Conservation (phyloP, 78 protist genomes). For the Tieghemostelium lacteum region DNA sequence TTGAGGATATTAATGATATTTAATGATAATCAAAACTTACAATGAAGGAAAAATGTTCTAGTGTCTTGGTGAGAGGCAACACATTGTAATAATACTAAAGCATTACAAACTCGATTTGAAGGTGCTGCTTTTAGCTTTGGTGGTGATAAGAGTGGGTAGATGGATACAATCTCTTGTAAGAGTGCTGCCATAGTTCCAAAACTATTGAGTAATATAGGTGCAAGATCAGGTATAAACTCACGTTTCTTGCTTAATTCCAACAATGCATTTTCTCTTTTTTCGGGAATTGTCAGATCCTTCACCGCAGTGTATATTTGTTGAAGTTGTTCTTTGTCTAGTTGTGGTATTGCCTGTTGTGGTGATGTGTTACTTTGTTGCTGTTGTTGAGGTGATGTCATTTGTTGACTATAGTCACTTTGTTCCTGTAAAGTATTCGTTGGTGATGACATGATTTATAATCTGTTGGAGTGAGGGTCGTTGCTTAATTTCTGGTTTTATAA, state of each 20-base stretch:
- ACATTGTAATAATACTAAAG: conserved; percentile 98
- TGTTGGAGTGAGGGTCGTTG: too few species aligned
- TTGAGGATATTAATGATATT: neutral
- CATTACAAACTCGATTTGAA: conserved; percentile 98
- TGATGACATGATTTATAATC: too few species aligned
- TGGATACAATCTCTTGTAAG: conserved; percentile 97
- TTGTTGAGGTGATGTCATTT: neutral
- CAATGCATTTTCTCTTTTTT: conserved; percentile 95
- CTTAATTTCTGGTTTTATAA: too few species aligned
- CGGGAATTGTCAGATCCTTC: conserved; percentile 84
- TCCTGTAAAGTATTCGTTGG: too few species aligned
- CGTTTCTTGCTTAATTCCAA: conserved; percentile 95
- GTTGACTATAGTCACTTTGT: neutral
- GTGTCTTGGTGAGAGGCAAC: conserved; percentile 99
- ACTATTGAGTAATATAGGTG: conserved; percentile 97
- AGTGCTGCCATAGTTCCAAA: conserved; percentile 97
- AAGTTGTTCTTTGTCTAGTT: conserved; percentile 67
- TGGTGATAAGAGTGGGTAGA: conserved; percentile 97
- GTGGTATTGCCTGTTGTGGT: conserved; percentile 33
- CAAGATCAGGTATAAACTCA: conserved; percentile 96
- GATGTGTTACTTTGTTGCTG: too few species aligned
- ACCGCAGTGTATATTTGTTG: conserved; percentile 67
- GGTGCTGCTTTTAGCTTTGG: conserved; percentile 94
- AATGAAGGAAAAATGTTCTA: conserved; percentile 95
- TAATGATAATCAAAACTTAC: conserved; percentile 5